phyloP scores from a whole-genome alignment of 1,284 basidiomycete species.

The Sphaerobolus stellatus region DNA sequence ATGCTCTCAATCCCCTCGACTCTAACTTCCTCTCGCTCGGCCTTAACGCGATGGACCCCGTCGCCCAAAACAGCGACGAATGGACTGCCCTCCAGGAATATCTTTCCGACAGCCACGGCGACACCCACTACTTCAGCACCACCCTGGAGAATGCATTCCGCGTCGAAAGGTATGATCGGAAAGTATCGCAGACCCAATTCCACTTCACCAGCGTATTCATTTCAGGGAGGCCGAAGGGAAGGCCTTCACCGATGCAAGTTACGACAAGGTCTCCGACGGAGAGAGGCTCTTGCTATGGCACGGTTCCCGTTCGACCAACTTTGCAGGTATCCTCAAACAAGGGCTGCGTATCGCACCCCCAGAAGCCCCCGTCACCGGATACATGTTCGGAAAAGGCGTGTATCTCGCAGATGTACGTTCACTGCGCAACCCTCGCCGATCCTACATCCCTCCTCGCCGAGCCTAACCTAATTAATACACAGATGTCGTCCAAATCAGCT shows the following conservation, averaged over 20 bases:
- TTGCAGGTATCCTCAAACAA: constrained; percentile 65
- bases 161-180: constrained; percentile 47
- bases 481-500: constrained; percentile 70
- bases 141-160: constrained; percentile 51
- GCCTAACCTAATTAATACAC: constrained; percentile 6
- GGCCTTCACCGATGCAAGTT: constrained; percentile 52
- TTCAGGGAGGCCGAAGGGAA: constrained; percentile 48
- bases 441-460: constrained; percentile 8
- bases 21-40: constrained; percentile 55
- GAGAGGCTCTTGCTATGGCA: constrained; percentile 66
- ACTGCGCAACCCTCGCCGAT: neutral
- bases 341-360: constrained; percentile 69
- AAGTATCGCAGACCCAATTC: neutral
- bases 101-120: constrained; percentile 54
- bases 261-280: constrained; percentile 43
- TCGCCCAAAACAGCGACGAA: constrained; percentile 44
- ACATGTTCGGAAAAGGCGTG: constrained; percentile 72
- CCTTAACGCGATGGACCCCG: constrained; percentile 53
- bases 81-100: constrained; percentile 52
- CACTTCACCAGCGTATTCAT: neutral
- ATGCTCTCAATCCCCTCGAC: constrained; percentile 56
- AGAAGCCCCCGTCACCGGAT: constrained; percentile 45
- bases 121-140: constrained; percentile 49
- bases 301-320: constrained; percentile 63
- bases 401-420: constrained; percentile 64